These are phyloP conservation scores for Eucommia ulmoides DNA, from an alignment of 257 asterid genomes.

Conservation along the genomic window DNA sequence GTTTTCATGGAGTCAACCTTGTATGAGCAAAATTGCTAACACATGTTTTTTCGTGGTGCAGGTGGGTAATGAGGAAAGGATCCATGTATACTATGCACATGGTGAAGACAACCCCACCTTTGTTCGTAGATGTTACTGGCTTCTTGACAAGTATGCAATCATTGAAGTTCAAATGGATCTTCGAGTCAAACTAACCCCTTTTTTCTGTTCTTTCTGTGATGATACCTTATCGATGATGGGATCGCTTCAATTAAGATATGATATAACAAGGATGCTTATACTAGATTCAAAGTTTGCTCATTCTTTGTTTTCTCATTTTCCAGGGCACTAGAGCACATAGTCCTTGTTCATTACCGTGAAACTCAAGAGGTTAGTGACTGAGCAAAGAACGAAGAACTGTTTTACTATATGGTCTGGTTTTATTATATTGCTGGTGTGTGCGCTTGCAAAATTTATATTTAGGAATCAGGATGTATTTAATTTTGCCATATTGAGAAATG, in stretches of 20 bases:
- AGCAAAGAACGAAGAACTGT: too few relatives aligned
- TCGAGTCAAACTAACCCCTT: conserved; percentile 4
- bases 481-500: too few relatives aligned
- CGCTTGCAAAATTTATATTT: too few relatives aligned
- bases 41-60: conserved; percentile 22
- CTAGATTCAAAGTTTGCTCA: conserved; percentile 3
- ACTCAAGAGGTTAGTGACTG: conserved; percentile 82
- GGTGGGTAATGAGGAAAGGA: conserved; percentile 94
- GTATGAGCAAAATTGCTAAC: background rate
- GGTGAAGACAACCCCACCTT: conserved; percentile 85
- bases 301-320: conserved; percentile 9
- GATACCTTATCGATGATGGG: too few relatives aligned
- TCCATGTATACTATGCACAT: conserved; percentile 98
- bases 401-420: too few relatives aligned
- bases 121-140: conserved; percentile 99
- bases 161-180: conserved; percentile 10
- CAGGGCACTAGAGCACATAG: conserved; percentile 88
- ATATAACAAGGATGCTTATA: background rate
- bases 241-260: too few relatives aligned
- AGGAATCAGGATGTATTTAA: too few relatives aligned
- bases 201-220: too few relatives aligned
- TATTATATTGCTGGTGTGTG: too few relatives aligned
- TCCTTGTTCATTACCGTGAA: conserved; percentile 97
- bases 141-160: conserved; percentile 80
- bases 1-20: background rate